Evolutionary conservation across 2,329 filamentous ascomycete species (phyloP), one percentile per base, ranked within the genome.

Genomic region (Cordyceps javanica): DNA sequence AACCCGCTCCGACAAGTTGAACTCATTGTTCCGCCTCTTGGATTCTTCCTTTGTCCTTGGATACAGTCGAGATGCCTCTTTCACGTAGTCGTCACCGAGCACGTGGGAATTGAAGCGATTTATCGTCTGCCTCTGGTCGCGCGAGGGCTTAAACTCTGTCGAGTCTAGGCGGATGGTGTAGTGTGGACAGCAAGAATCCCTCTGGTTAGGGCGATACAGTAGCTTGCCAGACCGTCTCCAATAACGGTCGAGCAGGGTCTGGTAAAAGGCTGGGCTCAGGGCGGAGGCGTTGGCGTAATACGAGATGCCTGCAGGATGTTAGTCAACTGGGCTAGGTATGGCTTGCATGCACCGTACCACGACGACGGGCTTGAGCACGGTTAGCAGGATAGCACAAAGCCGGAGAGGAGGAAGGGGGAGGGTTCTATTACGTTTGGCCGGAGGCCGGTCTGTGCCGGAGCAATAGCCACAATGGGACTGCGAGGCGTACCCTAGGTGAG

Each of bases 161-260:
- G 84, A 83, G 65, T 90, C 87, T 21, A 92, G 77, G 48, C 89
- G 84, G 55, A 94, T 86, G 1, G 89, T 91, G 70, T 93, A 97
- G 68, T 97, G 91, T 45, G 92, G 91, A 70, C 94, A 99, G 67
- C 94, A 99, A 61, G 91, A 89, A 58, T 85, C 79, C 59, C 81
- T 81, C 65, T 90, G 86, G 70, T 94, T 88, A 14, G 90, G 89
- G 60, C 90, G 85, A 72, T 94, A 94, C 50, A 94, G 75, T 9
- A 91, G 76, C 28, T 75, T 83, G 16, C 82, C 85, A 38, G 85
- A 91, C 61, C 89, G 81, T 70, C 90, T 86, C 89, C 89, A 94
- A 61, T 86, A 89, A 62, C 88, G 82, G 70, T 91, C 83, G 45
- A 93, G 74, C 38, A 94, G 76, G 44, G 69, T 74, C 69, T 93